These are phyloP conservation scores for Litsea cubeba DNA, from an alignment of 164 flowering plant genomes.

Conservation along the genomic window DNA sequence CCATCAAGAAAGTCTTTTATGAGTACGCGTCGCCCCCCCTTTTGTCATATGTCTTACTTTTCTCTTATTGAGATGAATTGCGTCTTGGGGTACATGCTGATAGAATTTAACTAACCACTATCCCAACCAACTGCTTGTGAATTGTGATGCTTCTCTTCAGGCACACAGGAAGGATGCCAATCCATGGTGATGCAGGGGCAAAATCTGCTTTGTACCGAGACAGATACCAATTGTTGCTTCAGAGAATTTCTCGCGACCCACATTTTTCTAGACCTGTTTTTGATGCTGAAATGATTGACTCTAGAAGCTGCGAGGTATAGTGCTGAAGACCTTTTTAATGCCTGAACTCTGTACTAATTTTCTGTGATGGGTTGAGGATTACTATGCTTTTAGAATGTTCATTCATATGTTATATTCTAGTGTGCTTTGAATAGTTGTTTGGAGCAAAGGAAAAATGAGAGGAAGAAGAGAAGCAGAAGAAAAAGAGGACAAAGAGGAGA, in stretches of 20 bases:
- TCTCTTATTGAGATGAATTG: too few relatives aligned
- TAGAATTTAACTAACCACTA: too few relatives aligned
- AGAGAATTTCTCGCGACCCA: conserved; percentile 77
- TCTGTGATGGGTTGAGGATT: too few relatives aligned
- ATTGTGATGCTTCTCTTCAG: conserved; percentile 25
- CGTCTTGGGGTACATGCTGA: too few relatives aligned
- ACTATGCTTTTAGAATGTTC: too few relatives aligned
- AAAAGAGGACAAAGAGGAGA: too few relatives aligned
- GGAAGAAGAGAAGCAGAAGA: too few relatives aligned
- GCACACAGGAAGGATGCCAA: conserved; percentile 57
- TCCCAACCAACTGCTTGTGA: background rate
- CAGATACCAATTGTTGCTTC: conserved; percentile 73
- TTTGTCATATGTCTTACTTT: background rate
- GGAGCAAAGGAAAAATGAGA: too few relatives aligned
- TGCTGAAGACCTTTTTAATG: background rate
- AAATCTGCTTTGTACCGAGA: conserved; percentile 79
- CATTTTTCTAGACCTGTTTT: conserved; percentile 83
- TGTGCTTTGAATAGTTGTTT: too few relatives aligned
- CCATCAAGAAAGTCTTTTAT: conserved; percentile 62
- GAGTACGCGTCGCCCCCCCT: conserved; percentile 56
- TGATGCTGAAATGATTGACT: conserved; percentile 41
- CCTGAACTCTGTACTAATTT: background rate
- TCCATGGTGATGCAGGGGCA: conserved; percentile 83
- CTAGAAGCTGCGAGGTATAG: conserved; percentile 73
- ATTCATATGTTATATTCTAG: too few relatives aligned